phyloP scores from a whole-genome alignment of 2,329 filamentous ascomycete species.

The Trichoderma brevicompactum region DNA sequence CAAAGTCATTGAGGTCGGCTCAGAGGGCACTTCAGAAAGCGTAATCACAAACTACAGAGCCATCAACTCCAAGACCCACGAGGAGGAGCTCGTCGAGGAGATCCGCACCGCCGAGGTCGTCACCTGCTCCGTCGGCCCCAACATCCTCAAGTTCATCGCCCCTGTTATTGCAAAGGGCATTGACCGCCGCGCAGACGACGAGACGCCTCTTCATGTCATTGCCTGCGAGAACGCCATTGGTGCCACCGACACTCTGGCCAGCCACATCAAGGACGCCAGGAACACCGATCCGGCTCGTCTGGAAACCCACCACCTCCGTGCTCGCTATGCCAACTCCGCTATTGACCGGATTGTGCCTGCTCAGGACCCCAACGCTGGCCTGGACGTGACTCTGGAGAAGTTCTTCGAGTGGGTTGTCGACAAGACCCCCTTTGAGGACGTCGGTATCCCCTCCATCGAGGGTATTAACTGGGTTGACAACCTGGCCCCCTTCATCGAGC shows the following conservation, averaged over 20 bases:
- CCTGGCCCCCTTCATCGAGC: slow-evolving; percentile 94
- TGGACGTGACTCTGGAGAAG: slow-evolving; percentile 95
- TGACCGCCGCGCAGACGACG: slow-evolving; percentile 67
- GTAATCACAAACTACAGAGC: slow-evolving; percentile 94
- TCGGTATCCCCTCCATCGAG: slow-evolving; percentile 69
- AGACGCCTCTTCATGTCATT: slow-evolving; percentile 82
- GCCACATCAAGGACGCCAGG: slow-evolving; percentile 74
- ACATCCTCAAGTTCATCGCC: slow-evolving; percentile 94
- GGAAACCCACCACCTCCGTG: slow-evolving; percentile 70
- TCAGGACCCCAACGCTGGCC: slow-evolving; percentile 76
- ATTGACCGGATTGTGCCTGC: slow-evolving; percentile 98
- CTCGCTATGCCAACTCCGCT: slow-evolving; percentile 93
- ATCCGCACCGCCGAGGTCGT: slow-evolving; percentile 88
- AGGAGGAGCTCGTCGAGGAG: slow-evolving; percentile 79
- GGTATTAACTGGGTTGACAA: slow-evolving; percentile 93
- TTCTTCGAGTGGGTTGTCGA: slow-evolving; percentile 99
- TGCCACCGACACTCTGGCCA: slow-evolving; percentile 85
- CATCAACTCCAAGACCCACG: slow-evolving; percentile 89
- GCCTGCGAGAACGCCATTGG: slow-evolving; percentile 98
- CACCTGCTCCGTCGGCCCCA: slow-evolving; percentile 95
- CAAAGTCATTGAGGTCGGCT: slow-evolving; percentile 89
- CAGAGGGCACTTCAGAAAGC: slow-evolving; percentile 78
- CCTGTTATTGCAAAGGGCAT: slow-evolving; percentile 95
- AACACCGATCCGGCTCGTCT: slow-evolving; percentile 73
- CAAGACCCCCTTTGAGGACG: slow-evolving; percentile 76